Evolutionary conservation across 805 yeast genomes (phyloP), one percentile per base, ranked within the genome.

Genomic region (Nakazawaea siamensis): DNA sequence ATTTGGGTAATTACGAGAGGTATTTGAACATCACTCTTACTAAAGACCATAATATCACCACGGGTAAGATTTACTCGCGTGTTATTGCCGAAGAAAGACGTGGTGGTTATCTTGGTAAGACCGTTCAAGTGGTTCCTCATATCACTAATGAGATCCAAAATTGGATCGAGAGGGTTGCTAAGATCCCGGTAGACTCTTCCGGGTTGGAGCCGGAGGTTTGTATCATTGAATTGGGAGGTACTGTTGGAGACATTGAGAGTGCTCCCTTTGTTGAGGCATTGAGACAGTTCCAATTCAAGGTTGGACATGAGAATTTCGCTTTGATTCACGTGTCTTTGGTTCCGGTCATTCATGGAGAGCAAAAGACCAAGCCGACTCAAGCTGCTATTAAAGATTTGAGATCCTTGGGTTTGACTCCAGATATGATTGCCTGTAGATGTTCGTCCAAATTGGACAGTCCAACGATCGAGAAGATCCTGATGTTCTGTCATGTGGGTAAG

Each of bases 111-210:
- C 70, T 92, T 52, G 99, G 99, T 50, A 92, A 92, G 56, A 92
- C 99, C n/a, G 99, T 92, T 33, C 99, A 92, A 66, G 95, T 92
- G 48, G 99, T 92, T 49, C 99, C 99, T 28, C 99, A 92, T 58
- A 72, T 92, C 47, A 92, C 99, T 45, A 84, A 82, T 49, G 97
- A 95, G 19, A 92, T 92, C 54, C 99, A 92, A 66, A 96, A 88
- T 46, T 92, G 99, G 99, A 81, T 92, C 48, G 97, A 92, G 67
- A 70, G 83, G 42, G 97, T 92, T 32, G 73, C 97, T 29, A 75
- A 69, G 46, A 71, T 90, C 40, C 97, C 98, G 13, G 99, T 92
- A 41, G 98, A 92, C 58, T 69, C 74, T 39, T 72, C 88, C 24
- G 94, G 92, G 36, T 68, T 77, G 56, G 81, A 77, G 51, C 99